Base-by-base conservation (phyloP, 805 yeast species). In the Starmera quercuum region DNA sequence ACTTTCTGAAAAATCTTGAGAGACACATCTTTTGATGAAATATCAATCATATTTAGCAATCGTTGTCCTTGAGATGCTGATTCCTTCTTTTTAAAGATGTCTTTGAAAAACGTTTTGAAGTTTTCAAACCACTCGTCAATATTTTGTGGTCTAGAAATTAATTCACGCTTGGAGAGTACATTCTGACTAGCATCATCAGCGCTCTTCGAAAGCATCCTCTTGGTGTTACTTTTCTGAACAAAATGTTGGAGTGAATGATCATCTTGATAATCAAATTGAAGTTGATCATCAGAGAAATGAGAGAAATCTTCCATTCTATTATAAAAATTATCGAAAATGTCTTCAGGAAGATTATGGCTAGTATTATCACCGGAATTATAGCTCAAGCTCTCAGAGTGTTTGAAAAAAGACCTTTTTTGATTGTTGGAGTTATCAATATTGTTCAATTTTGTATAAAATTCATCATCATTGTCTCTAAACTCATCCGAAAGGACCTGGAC, bases 1-100 rank as follows among this genome's bases (percentile, higher is more conserved):
- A 66, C 52, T 20, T 57, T 53, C 16, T 54, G 62, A 53, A 4
- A 50, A 19, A 14, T 33, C 42, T 32, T 27, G 27, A 34, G 30
- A 1, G 47, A 34, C 5, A 48, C n/a, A n/a, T 49, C 46, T 20
- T 49, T 42, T 14, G 33, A 34, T 26, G 47, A 45, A 17, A 49
- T 38, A 13, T 44, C 34, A 24, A 40, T 38, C 10, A 36, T 33
- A 5, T 43, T 20, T 4, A 42, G 24, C 28, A 13, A 16, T 7
- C 9, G 18, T 15, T 34, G 20, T 34, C 38, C 19, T 35, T 36
- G 2, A 44, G 20, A 11, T 41, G 41, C 12, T 12, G 18, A 7
- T n/a, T 49, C 46, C 18, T 47, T 49, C 34, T 46, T 52, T 27
- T 45, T 50, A 40, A 50, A 50, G 30, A 50, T 20, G 13, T 50